These are phyloP conservation scores for Anastatica hierochuntica DNA, from an alignment of 345 rosid species.

Conservation along the genomic window DNA sequence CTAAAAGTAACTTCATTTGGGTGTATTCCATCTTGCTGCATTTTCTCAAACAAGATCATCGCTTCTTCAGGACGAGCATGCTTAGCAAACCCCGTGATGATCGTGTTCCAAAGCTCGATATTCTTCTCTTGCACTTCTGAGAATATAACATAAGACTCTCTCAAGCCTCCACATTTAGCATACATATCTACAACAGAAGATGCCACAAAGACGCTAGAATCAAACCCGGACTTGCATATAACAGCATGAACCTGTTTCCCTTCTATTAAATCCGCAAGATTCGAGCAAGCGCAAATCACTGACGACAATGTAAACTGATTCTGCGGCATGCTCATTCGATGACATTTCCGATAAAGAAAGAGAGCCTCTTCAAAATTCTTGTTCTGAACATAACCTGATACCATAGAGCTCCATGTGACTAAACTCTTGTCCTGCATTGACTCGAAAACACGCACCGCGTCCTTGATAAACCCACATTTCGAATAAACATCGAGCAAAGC, in stretches of 20 bases:
- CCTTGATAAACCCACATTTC: conserved; percentile 46
- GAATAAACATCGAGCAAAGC: conserved; percentile 80
- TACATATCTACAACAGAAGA: conserved; percentile 74
- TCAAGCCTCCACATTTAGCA: conserved; percentile 63
- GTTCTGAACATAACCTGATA: conserved; percentile 62
- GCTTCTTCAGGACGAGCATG: conserved; percentile 49
- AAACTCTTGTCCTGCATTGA: conserved; percentile 50
- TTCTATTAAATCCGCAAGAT: conserved; percentile 52
- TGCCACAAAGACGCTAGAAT: conserved; percentile 41
- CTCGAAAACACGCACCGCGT: conserved; percentile 45
- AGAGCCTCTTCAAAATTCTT: conserved; percentile 66
- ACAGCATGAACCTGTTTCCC: conserved; percentile 69
- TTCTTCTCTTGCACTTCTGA: conserved; percentile 36
- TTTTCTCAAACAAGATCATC: conserved; percentile 70
- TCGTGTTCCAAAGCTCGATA: conserved; percentile 62
- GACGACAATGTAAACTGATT: conserved; percentile 60
- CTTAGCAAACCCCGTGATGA: conserved; percentile 70
- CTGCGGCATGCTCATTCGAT: conserved; percentile 32
- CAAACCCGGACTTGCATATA: conserved; percentile 50
- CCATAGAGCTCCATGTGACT: conserved; percentile 88
- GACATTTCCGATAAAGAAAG: conserved; percentile 33
- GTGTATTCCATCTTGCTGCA: conserved; percentile 55
- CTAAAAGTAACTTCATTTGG: conserved; percentile 67
- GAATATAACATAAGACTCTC: conserved; percentile 54
- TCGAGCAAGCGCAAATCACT: conserved; percentile 62